Conservation (phyloP, 768 basidiomycete species). For the Termitomyces sp. region DNA sequence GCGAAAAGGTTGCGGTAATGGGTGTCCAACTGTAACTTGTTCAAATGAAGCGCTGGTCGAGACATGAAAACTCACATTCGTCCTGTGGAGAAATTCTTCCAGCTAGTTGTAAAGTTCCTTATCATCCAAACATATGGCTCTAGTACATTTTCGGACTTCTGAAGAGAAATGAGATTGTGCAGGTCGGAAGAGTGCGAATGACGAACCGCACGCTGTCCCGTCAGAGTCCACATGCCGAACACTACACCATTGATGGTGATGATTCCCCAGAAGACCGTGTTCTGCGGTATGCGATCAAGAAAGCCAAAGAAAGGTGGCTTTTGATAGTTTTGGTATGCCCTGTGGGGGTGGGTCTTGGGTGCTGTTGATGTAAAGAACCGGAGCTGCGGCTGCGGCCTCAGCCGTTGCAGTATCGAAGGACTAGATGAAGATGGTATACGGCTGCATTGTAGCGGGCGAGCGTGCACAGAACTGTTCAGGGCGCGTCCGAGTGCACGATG, state of each 20-base stretch:
- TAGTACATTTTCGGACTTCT: constrained; percentile 41
- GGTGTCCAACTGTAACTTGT: constrained; percentile 63
- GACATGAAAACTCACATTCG: constrained; percentile 49
- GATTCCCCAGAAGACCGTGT: constrained; percentile 59
- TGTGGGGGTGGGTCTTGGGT: constrained; percentile 15
- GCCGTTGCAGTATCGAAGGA: not conserved
- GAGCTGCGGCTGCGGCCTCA: not conserved
- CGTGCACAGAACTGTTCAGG: not conserved
- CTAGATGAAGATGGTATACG: not conserved
- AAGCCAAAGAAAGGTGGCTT: constrained; percentile 29
- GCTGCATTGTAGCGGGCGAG: constrained; percentile 10
- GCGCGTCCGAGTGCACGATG: constrained; percentile 10
- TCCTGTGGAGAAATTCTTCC: constrained; percentile 60
- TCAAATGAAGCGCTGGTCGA: not conserved
- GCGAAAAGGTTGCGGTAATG: constrained; percentile 71
- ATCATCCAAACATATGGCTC: constrained; percentile 46
- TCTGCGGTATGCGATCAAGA: constrained; percentile 53
- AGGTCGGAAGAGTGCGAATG: not conserved
- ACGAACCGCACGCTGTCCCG: constrained; percentile 35
- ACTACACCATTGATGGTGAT: constrained; percentile 63
- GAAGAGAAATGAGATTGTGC: constrained; percentile 7
- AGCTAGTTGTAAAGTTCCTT: constrained; percentile 62
- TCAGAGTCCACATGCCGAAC: constrained; percentile 58
- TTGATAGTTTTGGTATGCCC: not conserved
- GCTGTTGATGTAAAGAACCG: constrained; percentile 16